phyloP scores from a whole-genome alignment of 2,329 filamentous ascomycete species.

The Aspergillus fumigatiaffinis region DNA sequence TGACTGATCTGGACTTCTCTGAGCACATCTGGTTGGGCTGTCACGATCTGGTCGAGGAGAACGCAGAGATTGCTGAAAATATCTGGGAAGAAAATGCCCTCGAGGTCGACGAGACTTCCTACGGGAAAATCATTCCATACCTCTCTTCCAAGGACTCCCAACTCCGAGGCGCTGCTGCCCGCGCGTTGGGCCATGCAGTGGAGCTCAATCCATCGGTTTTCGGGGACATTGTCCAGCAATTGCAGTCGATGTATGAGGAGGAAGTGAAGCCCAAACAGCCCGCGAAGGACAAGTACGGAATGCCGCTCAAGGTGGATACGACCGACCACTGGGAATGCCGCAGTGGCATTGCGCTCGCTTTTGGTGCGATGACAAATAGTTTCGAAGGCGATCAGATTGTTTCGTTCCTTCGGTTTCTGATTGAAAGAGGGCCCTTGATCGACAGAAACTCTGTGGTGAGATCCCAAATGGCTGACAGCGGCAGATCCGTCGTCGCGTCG shows the following conservation, averaged over 20 bases:
- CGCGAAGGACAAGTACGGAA: constrained; percentile 86
- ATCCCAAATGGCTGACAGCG: constrained; percentile 86
- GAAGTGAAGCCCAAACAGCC: constrained; percentile 78
- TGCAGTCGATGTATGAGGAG: constrained; percentile 70
- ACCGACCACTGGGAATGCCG: constrained; percentile 88
- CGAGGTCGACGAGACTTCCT: constrained; percentile 61
- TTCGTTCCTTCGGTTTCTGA: constrained; percentile 77
- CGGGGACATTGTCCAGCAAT: constrained; percentile 56
- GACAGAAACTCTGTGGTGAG: constrained; percentile 75
- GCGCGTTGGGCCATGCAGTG: constrained; percentile 73
- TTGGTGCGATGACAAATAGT: constrained; percentile 71
- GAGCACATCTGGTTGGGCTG: constrained; percentile 91
- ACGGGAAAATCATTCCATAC: constrained; percentile 69
- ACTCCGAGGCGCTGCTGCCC: constrained; percentile 76
- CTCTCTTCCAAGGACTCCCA: constrained; percentile 75
- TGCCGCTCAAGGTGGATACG: constrained; percentile 84
- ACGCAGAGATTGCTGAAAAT: constrained; percentile 73
- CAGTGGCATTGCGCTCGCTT: constrained; percentile 82
- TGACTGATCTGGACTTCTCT: constrained; percentile 80
- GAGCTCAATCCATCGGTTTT: constrained; percentile 58
- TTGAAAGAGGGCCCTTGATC: constrained; percentile 80
- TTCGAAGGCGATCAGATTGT: constrained; percentile 69
- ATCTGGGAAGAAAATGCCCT: constrained; percentile 96
- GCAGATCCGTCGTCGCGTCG: constrained; percentile 72
- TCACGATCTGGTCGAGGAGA: constrained; percentile 87